Evolutionary conservation across 441 rosid genomes (phyloP), one percentile per base, ranked within the genome.

Genomic region (Adansonia madagascariensis): DNA sequence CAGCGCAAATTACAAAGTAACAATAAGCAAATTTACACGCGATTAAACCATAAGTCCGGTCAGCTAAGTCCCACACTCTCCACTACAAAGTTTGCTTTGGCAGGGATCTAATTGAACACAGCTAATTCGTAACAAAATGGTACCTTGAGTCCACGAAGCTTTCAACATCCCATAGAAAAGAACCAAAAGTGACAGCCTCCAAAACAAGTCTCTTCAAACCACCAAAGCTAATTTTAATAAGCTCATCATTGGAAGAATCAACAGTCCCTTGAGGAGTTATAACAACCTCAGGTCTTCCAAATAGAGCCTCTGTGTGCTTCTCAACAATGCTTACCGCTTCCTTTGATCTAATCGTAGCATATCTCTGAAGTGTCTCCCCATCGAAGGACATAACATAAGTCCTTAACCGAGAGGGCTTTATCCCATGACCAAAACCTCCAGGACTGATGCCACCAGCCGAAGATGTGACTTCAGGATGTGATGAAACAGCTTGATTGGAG

Each of bases 81-180:
- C 17, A 17, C 35, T 4, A 62, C 7, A 31, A 49, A 22, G 62
- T 50, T 72, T 24, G 3, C 59, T 72, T 44, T 43, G 1, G 43
- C 59, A 65, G 31, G 46, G 24, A 73, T 20, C 46, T 31, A 62
- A 75, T 65, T 24, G 1, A 24, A 24, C 49, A 56, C 52, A 72
- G 44, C 39, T 85, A 95, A 80, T 90, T 92, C 50, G 84, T 70
- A 73, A 91, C 95, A 56, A 94, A 92, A 70, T 87, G 94, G 81
- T 95, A 92, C 91, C 97, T 91, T 1, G 97, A 87, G 75, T 94
- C 98, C 71, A 95, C 95, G 73, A 84, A 89, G 84, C 91, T 92
- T 88, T 95, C 98, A 27, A 90, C 98, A 44, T 93, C 98, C 97
- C 99, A 95, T 0, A 95, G 92, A 81, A 95, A 94, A 56, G 98